Base-by-base conservation (phyloP, 2,329 filamentous ascomycete species). In the Diplodia mutila region DNA sequence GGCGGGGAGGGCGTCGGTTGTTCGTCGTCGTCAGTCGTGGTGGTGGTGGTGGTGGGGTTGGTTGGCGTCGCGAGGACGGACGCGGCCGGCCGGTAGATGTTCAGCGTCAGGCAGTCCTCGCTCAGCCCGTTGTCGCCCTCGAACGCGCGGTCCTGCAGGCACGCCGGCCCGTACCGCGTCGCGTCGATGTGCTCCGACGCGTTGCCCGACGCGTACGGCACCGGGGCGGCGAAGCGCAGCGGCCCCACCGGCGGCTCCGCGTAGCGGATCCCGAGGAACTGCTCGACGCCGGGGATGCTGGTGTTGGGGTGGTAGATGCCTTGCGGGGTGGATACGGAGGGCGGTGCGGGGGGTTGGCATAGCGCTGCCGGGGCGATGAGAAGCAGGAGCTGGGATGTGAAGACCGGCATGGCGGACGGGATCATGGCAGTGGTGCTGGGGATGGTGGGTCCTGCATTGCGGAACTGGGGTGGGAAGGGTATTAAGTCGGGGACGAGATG, bases 161-260 rank as follows among this genome's bases (percentile, higher is more conserved):
- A 85, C 0, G 74, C 70, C 0, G 80, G 81, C 1, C 82, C 83
- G 65, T 80, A 83, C 1, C 69, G 42, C 0, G 74, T 74, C 5
- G 82, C 82, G 1, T 74, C 69, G 67, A 76, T 79, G 3, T 73
- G 0, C 79, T 82, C 1, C 78, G 73, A 54, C 84, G 83, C 6
- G 57, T 46, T 39, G 52, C 84, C 83, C 4, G 42, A 0, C 73
- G 74, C 59, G 34, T 53, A 53, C 23, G 68, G 46, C 27, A 39
- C 48, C 6, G 68, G 68, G 14, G 34, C 52, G 34, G 42, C 63
- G 49, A 69, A 69, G 23, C 68, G 55, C n/a, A 69, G 59, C 9
- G 46, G n/a, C 8, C 68, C 68, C 29, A 65, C n/a, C 2, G 64
- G 68, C 2, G 68, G 68, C 4, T 37, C 39, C 3, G 68, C 68